A percentile compares a stretch with the other conserved stretches of the same genome.
These are phyloP conservation scores for Pyrenopolyporus hunteri DNA, from an alignment of 495 filamentous ascomycete species.

Conservation along the genomic window DNA sequence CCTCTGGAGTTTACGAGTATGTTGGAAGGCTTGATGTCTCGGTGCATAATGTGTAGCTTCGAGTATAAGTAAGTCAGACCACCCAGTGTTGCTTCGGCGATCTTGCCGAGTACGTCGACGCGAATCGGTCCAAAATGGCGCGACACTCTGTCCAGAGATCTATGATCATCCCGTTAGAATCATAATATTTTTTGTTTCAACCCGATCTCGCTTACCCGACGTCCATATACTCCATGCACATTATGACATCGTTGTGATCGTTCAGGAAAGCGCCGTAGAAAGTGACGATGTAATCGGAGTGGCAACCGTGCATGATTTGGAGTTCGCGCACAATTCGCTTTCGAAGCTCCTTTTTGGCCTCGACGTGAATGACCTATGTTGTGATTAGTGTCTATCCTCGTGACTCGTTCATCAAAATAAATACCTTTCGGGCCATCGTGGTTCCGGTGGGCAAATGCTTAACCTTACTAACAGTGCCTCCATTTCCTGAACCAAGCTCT, in stretches of 20 bases:
- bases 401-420: conserved; percentile 15
- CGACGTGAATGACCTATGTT: conserved; percentile 90
- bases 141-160: conserved; percentile 92
- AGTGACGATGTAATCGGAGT: conserved; percentile 92
- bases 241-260: conserved; percentile 92
- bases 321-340: conserved; percentile 96
- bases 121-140: conserved; percentile 92
- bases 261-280: conserved; percentile 98
- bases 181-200: background rate
- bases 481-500: conserved; percentile 95
- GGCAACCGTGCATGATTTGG: conserved; percentile 97
- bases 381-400: conserved; percentile 1
- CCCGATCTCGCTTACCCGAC: conserved; percentile 74
- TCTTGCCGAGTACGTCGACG: conserved; percentile 99
- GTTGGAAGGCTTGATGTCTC: conserved; percentile 98
- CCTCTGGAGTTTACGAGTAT: conserved; percentile 93
- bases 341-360: conserved; percentile 93
- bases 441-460: conserved; percentile 93
- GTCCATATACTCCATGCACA: conserved; percentile 99
- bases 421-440: conserved; percentile 96
- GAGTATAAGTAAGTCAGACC: conserved; percentile 94
- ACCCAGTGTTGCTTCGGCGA: conserved; percentile 93
- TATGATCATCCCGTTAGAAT: conserved; percentile 54
- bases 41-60: conserved; percentile 94
- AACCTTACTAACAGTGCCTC: conserved; percentile 97